Conservation (phyloP, 2,329 filamentous ascomycete genomes). For the Botrytis deweyae region DNA sequence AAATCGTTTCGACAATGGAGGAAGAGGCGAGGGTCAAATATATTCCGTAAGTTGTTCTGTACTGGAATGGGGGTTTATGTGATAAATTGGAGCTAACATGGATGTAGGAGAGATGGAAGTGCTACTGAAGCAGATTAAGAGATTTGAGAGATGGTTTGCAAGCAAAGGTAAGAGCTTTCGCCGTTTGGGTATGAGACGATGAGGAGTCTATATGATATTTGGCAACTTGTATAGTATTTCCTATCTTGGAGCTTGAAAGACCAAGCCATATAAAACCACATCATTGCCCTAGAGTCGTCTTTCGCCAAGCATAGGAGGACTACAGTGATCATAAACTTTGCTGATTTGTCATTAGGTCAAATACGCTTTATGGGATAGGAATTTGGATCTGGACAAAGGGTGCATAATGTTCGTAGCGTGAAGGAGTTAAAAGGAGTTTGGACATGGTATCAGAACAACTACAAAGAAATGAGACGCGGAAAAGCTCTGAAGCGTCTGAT, state of each 20-base stretch:
- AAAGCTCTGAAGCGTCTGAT: background rate
- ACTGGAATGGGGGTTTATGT: background rate
- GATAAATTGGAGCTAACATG: constrained; percentile 25
- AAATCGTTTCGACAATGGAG: constrained; percentile 59
- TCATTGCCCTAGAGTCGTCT: constrained; percentile 72
- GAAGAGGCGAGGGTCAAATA: constrained; percentile 64
- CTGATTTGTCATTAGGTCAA: background rate
- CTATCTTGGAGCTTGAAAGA: constrained; percentile 93
- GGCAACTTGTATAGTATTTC: constrained; percentile 93
- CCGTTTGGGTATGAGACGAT: background rate
- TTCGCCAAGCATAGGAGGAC: background rate
- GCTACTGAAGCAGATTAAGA: constrained; percentile 41
- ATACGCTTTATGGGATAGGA: constrained; percentile 7
- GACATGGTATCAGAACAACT: background rate
- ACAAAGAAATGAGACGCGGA: background rate
- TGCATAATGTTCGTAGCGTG: background rate
- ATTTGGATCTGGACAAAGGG: background rate
- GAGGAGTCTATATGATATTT: constrained; percentile 70
- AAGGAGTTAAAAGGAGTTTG: constrained; percentile 14
- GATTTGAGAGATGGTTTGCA: background rate
- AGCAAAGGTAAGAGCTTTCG: constrained; percentile 1
- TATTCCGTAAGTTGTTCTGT: constrained; percentile 56
- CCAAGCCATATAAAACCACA: constrained; percentile 67
- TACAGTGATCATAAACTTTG: background rate
- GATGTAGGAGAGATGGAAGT: constrained; percentile 54